A percentile compares a stretch with the other conserved stretches of the same genome.
Conservation (phyloP, 1,139 yeast genomes). For the Pichia sp. region DNA sequence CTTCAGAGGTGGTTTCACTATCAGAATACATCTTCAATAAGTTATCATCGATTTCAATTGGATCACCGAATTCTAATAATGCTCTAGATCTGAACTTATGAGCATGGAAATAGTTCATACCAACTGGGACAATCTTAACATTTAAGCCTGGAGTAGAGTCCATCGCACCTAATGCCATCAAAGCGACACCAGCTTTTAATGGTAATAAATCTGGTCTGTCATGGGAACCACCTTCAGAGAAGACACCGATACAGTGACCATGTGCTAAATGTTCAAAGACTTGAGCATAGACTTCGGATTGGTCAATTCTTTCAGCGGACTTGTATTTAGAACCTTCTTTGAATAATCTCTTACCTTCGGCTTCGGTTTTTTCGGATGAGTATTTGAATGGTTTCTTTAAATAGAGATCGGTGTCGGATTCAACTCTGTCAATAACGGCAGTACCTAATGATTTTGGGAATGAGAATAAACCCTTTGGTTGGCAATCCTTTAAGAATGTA, state of each 20-base stretch:
- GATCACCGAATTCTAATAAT: conserved; percentile 91
- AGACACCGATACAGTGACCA: conserved; percentile 89
- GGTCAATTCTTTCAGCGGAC: conserved; percentile 81
- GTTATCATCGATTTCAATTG: conserved; percentile 66
- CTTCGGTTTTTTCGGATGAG: conserved; percentile 28
- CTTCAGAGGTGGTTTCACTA: conserved; percentile 65
- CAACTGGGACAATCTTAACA: conserved; percentile 91
- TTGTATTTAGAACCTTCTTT: conserved; percentile 61
- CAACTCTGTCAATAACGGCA: conserved; percentile 64
- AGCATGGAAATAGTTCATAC: conserved; percentile 96
- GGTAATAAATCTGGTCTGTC: conserved; percentile 91
- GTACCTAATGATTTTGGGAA: conserved; percentile 81
- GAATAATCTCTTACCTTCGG: conserved; percentile 42
- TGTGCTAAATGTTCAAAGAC: conserved; percentile 81
- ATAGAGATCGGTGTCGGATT: conserved; percentile 72
- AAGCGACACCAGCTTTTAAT: conserved; percentile 94
- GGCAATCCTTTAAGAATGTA: conserved; percentile 62
- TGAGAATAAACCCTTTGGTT: conserved; percentile 67
- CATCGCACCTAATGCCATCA: conserved; percentile 95
- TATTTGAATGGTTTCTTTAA: conserved; percentile 69
- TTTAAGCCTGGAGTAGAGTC: conserved; percentile 66
- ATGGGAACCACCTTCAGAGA: conserved; percentile 98
- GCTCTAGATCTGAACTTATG: conserved; percentile 94
- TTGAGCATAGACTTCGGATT: conserved; percentile 72
- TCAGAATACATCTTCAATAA: conserved; percentile 64